Conservation (phyloP, 2,329 filamentous ascomycete genomes). For the Chrysosporium keratinophilum region DNA sequence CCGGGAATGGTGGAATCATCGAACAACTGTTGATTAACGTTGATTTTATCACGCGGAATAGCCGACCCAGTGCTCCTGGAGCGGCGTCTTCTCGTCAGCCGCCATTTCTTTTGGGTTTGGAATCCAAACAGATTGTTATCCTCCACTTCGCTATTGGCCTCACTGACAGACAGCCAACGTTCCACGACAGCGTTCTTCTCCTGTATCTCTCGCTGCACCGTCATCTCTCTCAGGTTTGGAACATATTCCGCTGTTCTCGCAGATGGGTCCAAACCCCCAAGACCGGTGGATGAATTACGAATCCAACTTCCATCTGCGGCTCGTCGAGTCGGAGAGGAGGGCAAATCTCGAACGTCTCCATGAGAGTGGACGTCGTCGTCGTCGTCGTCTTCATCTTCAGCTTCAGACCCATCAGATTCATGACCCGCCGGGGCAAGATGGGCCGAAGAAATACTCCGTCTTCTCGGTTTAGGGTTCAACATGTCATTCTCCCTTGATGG, state of each 20-base stretch:
- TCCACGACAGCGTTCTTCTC: constrained; percentile 46
- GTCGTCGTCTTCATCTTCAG: constrained; percentile 16
- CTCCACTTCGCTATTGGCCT: constrained; percentile 35
- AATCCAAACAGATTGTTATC: constrained; percentile 19
- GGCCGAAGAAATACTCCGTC: constrained; percentile 27
- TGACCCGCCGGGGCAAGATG: constrained; percentile 28
- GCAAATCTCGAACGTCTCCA: constrained; percentile 12
- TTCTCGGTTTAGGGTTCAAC: constrained; percentile 19
- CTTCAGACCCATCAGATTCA: constrained; percentile 13
- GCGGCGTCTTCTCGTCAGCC: constrained; percentile 29
- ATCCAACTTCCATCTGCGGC: constrained; percentile 41
- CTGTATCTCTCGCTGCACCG: constrained; percentile 36
- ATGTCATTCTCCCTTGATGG: constrained; percentile 26
- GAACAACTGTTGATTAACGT: constrained; percentile 16
- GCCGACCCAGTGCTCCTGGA: constrained; percentile 36
- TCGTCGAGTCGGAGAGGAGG: constrained; percentile 23
- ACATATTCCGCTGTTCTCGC: constrained; percentile 37
- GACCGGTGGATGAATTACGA: constrained; percentile 29
- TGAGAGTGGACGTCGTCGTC: constrained; percentile 18
- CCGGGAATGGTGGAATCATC: constrained; percentile 40
- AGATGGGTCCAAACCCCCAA: constrained; percentile 39
- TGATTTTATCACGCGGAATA: background rate
- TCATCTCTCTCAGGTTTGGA: constrained; percentile 43
- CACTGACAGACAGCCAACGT: constrained; percentile 45
- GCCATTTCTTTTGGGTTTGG: constrained; percentile 19